Conservation (phyloP, 345 rosid genomes). For the Cardamine occulta region DNA sequence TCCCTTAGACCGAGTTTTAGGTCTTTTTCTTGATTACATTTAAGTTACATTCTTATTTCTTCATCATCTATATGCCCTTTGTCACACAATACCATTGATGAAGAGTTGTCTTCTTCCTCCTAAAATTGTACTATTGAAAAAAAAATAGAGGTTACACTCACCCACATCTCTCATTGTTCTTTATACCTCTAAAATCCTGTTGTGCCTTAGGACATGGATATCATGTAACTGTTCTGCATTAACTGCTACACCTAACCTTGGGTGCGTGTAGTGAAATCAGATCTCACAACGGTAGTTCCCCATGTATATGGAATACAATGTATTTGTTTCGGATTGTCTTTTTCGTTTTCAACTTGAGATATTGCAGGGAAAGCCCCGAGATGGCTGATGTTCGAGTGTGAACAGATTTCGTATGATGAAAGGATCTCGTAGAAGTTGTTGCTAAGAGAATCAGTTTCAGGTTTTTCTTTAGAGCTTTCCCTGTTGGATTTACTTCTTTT, state of each 20-base stretch:
- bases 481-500: constrained; percentile 7
- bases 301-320: constrained; percentile 38
- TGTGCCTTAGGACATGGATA: constrained; percentile 34
- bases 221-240: constrained; percentile 23
- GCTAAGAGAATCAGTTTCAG: constrained; percentile 37
- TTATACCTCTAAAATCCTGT: constrained; percentile 30
- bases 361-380: constrained; percentile 37
- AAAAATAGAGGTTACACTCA: constrained; percentile 34
- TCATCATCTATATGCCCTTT: constrained; percentile 36
- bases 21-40: constrained; percentile 41
- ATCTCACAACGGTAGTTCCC: constrained; percentile 24
- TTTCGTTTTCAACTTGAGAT: constrained; percentile 27
- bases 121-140: constrained; percentile 36
- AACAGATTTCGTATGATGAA: constrained; percentile 28
- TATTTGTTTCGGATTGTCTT: constrained; percentile 30
- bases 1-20: constrained; percentile 44
- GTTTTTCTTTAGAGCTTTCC: constrained; percentile 23
- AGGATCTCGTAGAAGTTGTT: constrained; percentile 29
- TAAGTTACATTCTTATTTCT: constrained; percentile 40
- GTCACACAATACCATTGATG: constrained; percentile 30
- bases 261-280: constrained; percentile 39
- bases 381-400: constrained; percentile 25
- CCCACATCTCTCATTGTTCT: constrained; percentile 12
- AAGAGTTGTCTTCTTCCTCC: constrained; percentile 32
- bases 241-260: constrained; percentile 29